phyloP scores from a whole-genome alignment of 2,329 filamentous ascomycete species.

The Escovopsis sp. region DNA sequence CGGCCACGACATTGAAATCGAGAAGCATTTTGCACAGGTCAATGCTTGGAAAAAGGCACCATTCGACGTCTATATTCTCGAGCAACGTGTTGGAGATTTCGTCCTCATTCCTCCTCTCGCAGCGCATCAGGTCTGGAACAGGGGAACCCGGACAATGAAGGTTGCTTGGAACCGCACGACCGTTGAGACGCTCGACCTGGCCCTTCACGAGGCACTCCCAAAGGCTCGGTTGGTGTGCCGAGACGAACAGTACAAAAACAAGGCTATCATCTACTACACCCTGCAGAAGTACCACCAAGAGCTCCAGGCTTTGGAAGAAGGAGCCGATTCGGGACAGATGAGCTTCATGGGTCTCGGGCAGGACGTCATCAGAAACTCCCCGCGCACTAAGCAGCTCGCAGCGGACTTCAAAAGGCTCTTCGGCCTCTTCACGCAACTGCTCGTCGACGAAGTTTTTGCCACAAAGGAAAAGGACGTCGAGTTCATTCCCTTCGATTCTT shows the following conservation, averaged over 20 bases:
- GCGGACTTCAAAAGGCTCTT: slow-evolving; percentile 76
- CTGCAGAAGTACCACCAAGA: slow-evolving; percentile 62
- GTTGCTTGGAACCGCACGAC: slow-evolving; percentile 96
- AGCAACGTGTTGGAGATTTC: slow-evolving; percentile 81
- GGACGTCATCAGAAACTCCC: slow-evolving; percentile 26
- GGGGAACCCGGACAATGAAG: slow-evolving; percentile 90
- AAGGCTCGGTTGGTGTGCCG: slow-evolving; percentile 84
- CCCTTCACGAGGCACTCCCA: slow-evolving; percentile 73
- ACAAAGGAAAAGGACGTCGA: slow-evolving; percentile 59
- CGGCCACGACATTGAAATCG: slow-evolving; percentile 92
- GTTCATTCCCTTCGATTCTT: slow-evolving; percentile 69
- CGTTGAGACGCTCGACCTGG: slow-evolving; percentile 76
- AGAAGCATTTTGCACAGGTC: slow-evolving; percentile 90
- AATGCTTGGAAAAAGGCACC: slow-evolving; percentile 92
- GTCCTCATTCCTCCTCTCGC: slow-evolving; percentile 87
- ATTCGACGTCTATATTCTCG: slow-evolving; percentile 83
- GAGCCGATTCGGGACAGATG: slow-evolving; percentile 29
- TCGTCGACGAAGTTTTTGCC: slow-evolving; percentile 77
- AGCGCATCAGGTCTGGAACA: slow-evolving; percentile 96
- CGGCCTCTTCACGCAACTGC: slow-evolving; percentile 57
- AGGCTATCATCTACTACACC: slow-evolving; percentile 84
- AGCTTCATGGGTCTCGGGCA: slow-evolving; percentile 33
- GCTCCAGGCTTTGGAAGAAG: slow-evolving; percentile 38
- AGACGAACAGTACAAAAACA: slow-evolving; percentile 98
- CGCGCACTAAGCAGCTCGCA: slow-evolving; percentile 51